Conservation (phyloP, 2,329 filamentous ascomycete species). For the Byssoonygena ceratinophila region DNA sequence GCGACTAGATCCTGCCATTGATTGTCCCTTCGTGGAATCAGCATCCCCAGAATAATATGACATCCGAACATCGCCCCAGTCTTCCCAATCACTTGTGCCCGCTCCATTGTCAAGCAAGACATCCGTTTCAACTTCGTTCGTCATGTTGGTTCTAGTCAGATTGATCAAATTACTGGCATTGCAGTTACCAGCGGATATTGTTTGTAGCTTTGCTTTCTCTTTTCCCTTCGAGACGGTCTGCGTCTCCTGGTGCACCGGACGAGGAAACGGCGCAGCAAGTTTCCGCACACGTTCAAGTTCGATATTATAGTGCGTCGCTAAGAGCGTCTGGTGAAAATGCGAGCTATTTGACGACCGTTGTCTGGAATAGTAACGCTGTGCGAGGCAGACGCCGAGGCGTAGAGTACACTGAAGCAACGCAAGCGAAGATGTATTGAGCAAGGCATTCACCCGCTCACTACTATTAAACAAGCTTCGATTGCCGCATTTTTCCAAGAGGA, state of each 20-base stretch:
- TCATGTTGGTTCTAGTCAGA: slow-evolving; percentile 51
- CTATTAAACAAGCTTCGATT: slow-evolving; percentile 95
- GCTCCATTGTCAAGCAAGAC: slow-evolving; percentile 24
- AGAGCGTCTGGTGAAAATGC: slow-evolving; percentile 59
- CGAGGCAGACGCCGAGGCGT: slow-evolving; percentile 71
- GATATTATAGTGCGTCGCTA: slow-evolving; percentile 72
- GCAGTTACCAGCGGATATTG: slow-evolving; percentile 38
- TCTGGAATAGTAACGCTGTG: slow-evolving; percentile 83
- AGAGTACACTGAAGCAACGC: slow-evolving; percentile 68
- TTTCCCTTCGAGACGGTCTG: slow-evolving; percentile 58
- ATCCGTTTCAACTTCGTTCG: slow-evolving; percentile 24
- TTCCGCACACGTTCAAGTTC: slow-evolving; percentile 70
- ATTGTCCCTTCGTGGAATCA: slow-evolving; percentile 24
- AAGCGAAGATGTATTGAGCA: slow-evolving; percentile 78
- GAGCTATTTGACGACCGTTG: slow-evolving; percentile 57
- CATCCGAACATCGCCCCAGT: slow-evolving; percentile 71
- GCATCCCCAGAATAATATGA: slow-evolving; percentile 56
- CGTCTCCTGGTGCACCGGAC: slow-evolving; percentile 49
- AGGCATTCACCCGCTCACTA: slow-evolving; percentile 75
- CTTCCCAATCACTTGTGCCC: slow-evolving; percentile 48
- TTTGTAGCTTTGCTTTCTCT: slow-evolving; percentile 46
- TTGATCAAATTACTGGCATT: slow-evolving; percentile 77
- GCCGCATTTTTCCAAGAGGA: slow-evolving; percentile 87
- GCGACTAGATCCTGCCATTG: slow-evolving; percentile 23
- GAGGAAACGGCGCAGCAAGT: slow-evolving; percentile 71